Percentiles rank a stretch among this genome's conserved stretches.
These are phyloP conservation scores for Corniculantispora saksenae DNA, from an alignment of 2,329 filamentous ascomycete genomes.

Conservation along the genomic window DNA sequence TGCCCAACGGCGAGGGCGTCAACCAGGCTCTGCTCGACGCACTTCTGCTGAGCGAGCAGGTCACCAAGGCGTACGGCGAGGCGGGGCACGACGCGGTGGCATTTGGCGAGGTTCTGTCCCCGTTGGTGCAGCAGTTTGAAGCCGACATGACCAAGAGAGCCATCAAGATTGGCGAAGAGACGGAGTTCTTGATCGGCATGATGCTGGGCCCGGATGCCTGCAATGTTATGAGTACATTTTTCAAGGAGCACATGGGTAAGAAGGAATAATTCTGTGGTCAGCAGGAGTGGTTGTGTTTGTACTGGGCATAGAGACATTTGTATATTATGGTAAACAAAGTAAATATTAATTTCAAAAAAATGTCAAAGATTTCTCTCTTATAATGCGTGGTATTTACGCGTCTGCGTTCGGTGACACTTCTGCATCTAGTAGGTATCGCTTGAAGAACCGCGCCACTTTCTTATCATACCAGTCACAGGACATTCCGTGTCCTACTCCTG, in stretches of 20 bases:
- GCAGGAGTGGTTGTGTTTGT: no score
- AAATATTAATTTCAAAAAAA: no score
- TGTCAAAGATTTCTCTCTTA: no score
- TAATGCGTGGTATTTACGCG: neutral
- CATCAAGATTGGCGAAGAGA: conserved; percentile 2
- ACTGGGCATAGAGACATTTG: no score
- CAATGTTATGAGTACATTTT: neutral
- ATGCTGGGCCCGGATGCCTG: conserved; percentile 7
- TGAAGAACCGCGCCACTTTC: conserved; percentile 8
- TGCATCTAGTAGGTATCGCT: neutral
- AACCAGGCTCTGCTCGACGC: conserved; percentile 55
- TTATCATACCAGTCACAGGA: neutral
- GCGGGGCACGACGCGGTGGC: neutral
- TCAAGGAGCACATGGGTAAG: neutral
- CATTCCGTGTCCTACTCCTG: conserved; percentile 21
- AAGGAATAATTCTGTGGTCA: neutral
- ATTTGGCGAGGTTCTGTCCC: conserved; percentile 24
- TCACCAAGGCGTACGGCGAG: conserved; percentile 21
- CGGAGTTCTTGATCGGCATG: conserved; percentile 6
- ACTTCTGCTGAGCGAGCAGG: conserved; percentile 41
- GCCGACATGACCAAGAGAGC: conserved; percentile 18
- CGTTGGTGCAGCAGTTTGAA: conserved; percentile 28
- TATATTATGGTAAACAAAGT: no score
- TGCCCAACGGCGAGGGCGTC: conserved; percentile 54
- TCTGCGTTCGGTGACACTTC: neutral